Evolutionary conservation across 164 flowering plant species (phyloP), one percentile per base, ranked within the genome.

Genomic region (Tinospora cordifolia): DNA sequence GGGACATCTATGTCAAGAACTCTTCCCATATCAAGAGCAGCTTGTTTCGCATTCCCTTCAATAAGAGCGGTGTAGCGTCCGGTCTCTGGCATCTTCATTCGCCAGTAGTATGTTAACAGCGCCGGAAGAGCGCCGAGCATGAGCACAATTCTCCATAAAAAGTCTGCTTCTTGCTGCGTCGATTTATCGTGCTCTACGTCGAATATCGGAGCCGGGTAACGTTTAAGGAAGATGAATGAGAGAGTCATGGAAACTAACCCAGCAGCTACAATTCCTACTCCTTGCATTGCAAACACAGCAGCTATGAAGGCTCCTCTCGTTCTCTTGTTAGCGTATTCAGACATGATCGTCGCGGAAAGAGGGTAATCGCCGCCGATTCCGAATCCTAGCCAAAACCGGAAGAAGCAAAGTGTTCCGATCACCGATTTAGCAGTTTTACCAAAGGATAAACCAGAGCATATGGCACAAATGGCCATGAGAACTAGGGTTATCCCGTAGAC

Each of bases 301-400:
- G 72, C 72, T 17, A 70, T 70, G 58, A 70, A 70, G 26, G 72
- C 72, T 0, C 72, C 72, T 5, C 71, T 63, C 24, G 71, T 69
- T 25, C 58, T 69, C 47, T 69, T 69, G 19, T 58, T 69, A 46
- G 71, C 72, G 17, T 70, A 70, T 26, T 70, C 72, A n/a, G 72
- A 70, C 72, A 70, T 70, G 58, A 70, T 70, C 1, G 72, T 70
- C 1, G 72, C 72, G 21, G 72, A 70, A 24, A 70, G 67, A 6
- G 72, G 72, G 67, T 70, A 70, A 39, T 70, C 72, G 46, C 72
- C 72, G 30, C 73, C 73, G 15, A 71, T 71, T 30, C 73, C 73
- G 15, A 71, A 71, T 0, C 73, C 73, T 5, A 70, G 72, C 72
- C 72, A 70, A 38, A 70, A 70, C 0, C 72, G 57, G 25, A 70